phyloP scores from a whole-genome alignment of 495 filamentous ascomycete species.

The Xylaria telfairii region DNA sequence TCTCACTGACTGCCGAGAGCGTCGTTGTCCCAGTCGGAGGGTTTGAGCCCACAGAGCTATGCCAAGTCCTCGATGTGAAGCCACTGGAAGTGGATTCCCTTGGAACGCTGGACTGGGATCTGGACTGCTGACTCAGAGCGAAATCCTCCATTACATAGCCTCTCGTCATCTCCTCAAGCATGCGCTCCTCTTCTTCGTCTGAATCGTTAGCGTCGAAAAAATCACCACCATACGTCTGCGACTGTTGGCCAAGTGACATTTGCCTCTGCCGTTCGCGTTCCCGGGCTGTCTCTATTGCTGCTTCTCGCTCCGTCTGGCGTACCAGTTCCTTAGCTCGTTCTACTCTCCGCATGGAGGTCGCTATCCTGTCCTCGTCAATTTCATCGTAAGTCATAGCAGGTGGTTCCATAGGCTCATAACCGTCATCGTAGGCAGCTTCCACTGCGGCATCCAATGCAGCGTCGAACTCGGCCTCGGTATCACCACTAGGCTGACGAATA shows the following conservation, averaged over 20 bases:
- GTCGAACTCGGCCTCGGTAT: conserved; percentile 91
- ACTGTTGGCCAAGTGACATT: conserved; percentile 35
- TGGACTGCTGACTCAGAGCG: conserved; percentile 58
- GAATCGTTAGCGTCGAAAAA: conserved; percentile 73
- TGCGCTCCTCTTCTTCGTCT: conserved; percentile 91
- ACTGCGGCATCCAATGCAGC: conserved; percentile 94
- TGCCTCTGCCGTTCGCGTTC: conserved; percentile 56
- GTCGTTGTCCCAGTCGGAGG: conserved; percentile 73
- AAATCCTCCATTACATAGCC: conserved; percentile 90
- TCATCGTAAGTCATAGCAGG: conserved; percentile 40
- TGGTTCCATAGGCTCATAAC: conserved; percentile 75
- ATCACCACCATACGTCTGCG: conserved; percentile 38
- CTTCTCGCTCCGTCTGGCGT: conserved; percentile 76
- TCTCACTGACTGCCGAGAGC: conserved; percentile 80
- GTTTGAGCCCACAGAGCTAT: conserved; percentile 82
- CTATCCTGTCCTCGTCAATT: conserved; percentile 53
- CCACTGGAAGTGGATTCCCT: conserved; percentile 89
- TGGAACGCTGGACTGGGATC: conserved; percentile 68
- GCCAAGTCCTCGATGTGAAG: conserved; percentile 83
- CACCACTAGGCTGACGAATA: conserved; percentile 70
- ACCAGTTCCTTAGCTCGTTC: conserved; percentile 81
- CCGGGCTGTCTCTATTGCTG: conserved; percentile 65
- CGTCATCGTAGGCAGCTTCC: conserved; percentile 94
- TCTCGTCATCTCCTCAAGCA: conserved; percentile 90
- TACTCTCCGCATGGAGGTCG: conserved; percentile 69